Percentiles rank a stretch among this genome's conserved stretches.
Evolutionary conservation across 2,329 filamentous ascomycete species (phyloP).

Genomic region (Fonsecaea erecta): DNA sequence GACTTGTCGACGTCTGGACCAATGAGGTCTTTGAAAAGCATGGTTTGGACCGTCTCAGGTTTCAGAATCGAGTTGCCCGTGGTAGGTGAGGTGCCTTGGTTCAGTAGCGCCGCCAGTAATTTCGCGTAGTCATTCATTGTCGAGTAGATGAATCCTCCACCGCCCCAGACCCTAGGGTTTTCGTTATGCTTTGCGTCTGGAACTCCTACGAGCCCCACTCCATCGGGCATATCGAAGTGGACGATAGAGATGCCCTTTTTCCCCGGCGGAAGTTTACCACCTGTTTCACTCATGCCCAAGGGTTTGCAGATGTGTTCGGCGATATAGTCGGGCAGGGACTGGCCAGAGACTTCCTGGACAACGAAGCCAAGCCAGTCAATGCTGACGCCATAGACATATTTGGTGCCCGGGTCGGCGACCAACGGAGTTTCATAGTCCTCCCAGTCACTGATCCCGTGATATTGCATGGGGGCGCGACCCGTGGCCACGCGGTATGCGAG

Average conservation of each 20-base stretch:
- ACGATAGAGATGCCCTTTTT: slow-evolving; percentile 69
- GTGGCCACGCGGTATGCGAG: slow-evolving; percentile 23
- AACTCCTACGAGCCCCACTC: slow-evolving; percentile 13
- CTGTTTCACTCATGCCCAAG: slow-evolving; percentile 44
- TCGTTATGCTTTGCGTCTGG: slow-evolving; percentile 10
- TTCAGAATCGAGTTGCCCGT: slow-evolving; percentile 31
- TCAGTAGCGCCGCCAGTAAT: slow-evolving; percentile 29
- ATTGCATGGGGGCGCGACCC: slow-evolving; percentile 13
- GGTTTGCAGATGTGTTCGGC: slow-evolving; percentile 54
- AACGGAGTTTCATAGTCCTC: slow-evolving; percentile 29
- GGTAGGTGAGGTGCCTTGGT: slow-evolving; percentile 29
- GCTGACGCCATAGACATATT: slow-evolving; percentile 41
- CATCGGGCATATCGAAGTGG: slow-evolving; percentile 82
- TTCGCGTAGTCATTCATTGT: slow-evolving; percentile 34
- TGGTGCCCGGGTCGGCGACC: slow-evolving; percentile 28
- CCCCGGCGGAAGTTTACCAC: neutral
- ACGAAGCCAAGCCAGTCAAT: slow-evolving; percentile 58
- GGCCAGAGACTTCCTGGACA: slow-evolving; percentile 51
- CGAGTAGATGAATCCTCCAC: slow-evolving; percentile 29
- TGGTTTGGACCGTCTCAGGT: slow-evolving; percentile 27
- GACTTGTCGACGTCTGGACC: slow-evolving; percentile 20
- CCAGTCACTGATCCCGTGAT: slow-evolving; percentile 11
- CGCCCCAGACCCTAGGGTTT: slow-evolving; percentile 18
- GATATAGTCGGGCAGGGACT: slow-evolving; percentile 53
- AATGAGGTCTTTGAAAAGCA: slow-evolving; percentile 34